Evolutionary conservation across 2,329 filamentous ascomycete species (phyloP), one percentile per base, ranked within the genome.

Genomic region (Trichoderma atrobrunneum): DNA sequence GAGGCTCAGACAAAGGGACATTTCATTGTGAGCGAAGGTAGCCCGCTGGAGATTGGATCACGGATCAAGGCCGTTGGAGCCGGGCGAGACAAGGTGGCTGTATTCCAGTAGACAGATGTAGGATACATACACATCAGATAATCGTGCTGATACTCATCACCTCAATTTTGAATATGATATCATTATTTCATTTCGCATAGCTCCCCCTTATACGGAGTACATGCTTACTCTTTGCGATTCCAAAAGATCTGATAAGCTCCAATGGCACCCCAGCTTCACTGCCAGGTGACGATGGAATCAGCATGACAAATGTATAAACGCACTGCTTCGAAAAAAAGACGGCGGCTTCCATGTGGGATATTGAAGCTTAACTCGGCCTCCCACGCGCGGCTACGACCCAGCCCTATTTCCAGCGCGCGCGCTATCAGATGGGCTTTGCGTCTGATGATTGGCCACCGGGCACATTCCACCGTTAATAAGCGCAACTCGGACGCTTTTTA

Each of bases 21-120:
- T 74, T 92, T 91, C 80, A 84, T 91, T 3, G 83, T 92, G 7
- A 89, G 85, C 67, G 90, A 92, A 77, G 89, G 89, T 0, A 89
- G 83, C 75, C 90, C 90, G 24, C 77, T 92, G 73, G 85, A 89
- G 75, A 87, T 91, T 77, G 87, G 86, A 5, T 85, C 85, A 7
- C 80, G 86, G 62, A 84, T 91, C 59, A 85, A 84, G 77, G 88
- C 85, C 12, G 85, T 90, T 16, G 85, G 83, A 0, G 75, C 76
- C 14, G 80, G 80, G 1, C 74, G 76, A 72, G 75, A 75, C 24
- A 75, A 77, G 34, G 77, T 82, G 73, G 81, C 76, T 70, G 74
- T 82, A 61, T 87, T 78, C 79, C 43, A 26, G 48, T 66, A 56
- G 24, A 26, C n/a, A 26, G 10, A 34, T 56, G 39, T 34, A 56